phyloP scores from a whole-genome alignment of 176 grass and related monocot species.

The Musa acuminata region DNA sequence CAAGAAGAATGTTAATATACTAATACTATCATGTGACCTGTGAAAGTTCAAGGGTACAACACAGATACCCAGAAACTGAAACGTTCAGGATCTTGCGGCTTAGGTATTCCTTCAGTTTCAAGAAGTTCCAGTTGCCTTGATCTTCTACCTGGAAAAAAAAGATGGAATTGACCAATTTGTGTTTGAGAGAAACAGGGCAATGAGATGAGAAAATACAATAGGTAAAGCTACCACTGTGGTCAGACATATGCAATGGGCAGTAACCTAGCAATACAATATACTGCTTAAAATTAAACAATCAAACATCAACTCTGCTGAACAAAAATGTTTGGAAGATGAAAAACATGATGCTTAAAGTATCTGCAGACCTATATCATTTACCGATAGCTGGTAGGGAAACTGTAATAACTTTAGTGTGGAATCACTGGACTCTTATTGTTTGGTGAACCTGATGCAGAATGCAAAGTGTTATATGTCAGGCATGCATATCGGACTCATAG shows the following conservation, averaged over 20 bases:
- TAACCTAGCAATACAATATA: background rate
- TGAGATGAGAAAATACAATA: too few relatives aligned
- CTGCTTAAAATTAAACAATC: background rate
- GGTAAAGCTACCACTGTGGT: background rate
- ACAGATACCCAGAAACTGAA: constrained; percentile 90
- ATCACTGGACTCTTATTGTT: too few relatives aligned
- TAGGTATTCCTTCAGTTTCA: constrained; percentile 65
- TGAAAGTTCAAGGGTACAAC: constrained; percentile 10
- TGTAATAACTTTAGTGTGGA: too few relatives aligned
- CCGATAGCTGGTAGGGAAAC: too few relatives aligned
- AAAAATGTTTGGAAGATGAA: background rate
- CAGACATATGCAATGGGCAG: background rate
- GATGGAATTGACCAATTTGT: constrained; percentile 27
- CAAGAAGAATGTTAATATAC: background rate
- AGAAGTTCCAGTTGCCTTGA: constrained; percentile 46
- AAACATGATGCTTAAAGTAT: too few relatives aligned
- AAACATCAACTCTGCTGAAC: background rate
- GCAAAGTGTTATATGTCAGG: background rate
- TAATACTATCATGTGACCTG: background rate
- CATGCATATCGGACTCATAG: background rate
- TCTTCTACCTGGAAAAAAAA: constrained; percentile 38
- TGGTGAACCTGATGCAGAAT: too few relatives aligned
- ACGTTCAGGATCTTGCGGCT: constrained; percentile 65
- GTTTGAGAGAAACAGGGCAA: background rate
- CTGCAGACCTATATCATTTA: too few relatives aligned